phyloP scores from a whole-genome alignment of 2,329 filamentous ascomycete genomes.

The Cordyceps fumosorosea region DNA sequence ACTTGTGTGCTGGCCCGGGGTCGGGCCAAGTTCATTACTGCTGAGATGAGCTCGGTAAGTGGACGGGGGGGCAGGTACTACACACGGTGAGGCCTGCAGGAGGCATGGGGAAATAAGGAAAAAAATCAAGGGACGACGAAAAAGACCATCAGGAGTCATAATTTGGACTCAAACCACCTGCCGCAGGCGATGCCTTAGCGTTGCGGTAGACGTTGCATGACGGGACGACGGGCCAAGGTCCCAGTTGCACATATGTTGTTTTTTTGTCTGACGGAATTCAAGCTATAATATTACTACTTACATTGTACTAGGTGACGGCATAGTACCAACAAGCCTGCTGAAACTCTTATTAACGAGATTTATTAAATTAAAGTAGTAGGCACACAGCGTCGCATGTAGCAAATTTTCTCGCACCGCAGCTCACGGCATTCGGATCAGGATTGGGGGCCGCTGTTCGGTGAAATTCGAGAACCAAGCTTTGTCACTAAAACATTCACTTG shows the following conservation, averaged over 20 bases:
- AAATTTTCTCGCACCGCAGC: neutral
- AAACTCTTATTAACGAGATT: neutral
- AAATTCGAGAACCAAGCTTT: neutral
- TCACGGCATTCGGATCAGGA: neutral
- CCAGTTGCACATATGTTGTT: neutral
- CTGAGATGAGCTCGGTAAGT: constrained; percentile 4
- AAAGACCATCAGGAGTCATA: neutral
- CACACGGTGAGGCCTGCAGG: neutral
- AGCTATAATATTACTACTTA: neutral
- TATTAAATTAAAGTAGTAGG: neutral
- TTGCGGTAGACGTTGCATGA: constrained; percentile 9
- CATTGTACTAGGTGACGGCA: neutral
- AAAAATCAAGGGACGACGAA: neutral
- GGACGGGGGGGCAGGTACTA: too few relatives aligned
- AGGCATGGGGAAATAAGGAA: neutral
- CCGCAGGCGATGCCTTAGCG: neutral
- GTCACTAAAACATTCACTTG: too few relatives aligned
- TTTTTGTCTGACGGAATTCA: neutral
- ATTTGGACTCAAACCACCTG: neutral
- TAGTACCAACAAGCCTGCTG: neutral
- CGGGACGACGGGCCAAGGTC: neutral
- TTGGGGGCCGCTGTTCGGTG: constrained; percentile 1
- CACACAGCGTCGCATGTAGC: neutral
- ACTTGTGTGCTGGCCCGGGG: neutral
- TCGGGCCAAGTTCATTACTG: constrained; percentile 1